These are phyloP conservation scores for Cardamine resedifolia DNA, from an alignment of 345 rosid genomes.

Conservation along the genomic window DNA sequence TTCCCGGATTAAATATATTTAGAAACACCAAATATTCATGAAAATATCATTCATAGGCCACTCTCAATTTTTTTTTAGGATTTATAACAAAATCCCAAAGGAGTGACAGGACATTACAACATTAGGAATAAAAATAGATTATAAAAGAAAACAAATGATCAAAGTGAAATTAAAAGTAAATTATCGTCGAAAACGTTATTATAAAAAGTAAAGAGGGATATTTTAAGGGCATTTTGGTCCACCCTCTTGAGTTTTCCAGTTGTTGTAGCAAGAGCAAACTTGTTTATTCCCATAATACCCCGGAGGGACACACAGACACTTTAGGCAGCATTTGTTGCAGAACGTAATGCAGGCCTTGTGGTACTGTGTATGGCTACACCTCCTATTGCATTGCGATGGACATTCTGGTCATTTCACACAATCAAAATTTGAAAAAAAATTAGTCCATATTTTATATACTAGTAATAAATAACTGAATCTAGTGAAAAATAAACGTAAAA, in stretches of 20 bases:
- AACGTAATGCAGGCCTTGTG: conserved; percentile 59
- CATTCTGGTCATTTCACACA: conserved; percentile 54
- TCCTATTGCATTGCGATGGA: conserved; percentile 52
- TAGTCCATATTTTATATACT: not conserved
- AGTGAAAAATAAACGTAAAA: not conserved
- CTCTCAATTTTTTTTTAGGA: conserved; percentile 26
- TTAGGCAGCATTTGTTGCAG: conserved; percentile 70
- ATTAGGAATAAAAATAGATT: not conserved
- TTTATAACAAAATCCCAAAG: conserved; percentile 27
- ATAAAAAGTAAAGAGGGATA: not conserved
- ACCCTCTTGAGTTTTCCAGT: conserved; percentile 74
- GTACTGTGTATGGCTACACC: conserved; percentile 59
- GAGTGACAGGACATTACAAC: conserved; percentile 38
- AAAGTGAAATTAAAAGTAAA: conserved; percentile 3
- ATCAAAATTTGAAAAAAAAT: not conserved
- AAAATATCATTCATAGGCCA: conserved; percentile 35
- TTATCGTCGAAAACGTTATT: not conserved
- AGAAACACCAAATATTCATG: not conserved
- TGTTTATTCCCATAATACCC: conserved; percentile 61
- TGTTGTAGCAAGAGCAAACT: conserved; percentile 77
- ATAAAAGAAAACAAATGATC: not conserved
- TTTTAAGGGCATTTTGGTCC: conserved; percentile 70
- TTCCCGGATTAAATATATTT: not conserved
- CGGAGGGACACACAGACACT: conserved; percentile 78
- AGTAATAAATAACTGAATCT: not conserved